Evolutionary conservation across 805 yeast species (phyloP).

Genomic region (Pichia cephalocereana): DNA sequence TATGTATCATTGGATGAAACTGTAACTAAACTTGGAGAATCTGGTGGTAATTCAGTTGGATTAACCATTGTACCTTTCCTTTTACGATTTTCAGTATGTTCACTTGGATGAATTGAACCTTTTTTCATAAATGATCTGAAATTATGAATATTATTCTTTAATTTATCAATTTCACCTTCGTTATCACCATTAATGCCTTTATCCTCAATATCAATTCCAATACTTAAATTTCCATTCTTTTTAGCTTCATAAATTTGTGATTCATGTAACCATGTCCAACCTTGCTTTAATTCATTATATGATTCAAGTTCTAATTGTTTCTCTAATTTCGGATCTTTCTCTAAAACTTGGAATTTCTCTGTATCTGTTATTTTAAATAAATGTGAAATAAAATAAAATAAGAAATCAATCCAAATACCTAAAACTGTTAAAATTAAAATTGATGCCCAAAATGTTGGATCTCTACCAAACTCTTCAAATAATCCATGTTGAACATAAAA

Average conservation of each 20-base stretch:
- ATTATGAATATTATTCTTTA: constrained; percentile 15
- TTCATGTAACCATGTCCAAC: constrained; percentile 57
- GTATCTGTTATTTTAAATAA: constrained; percentile 62
- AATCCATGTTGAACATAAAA: constrained; percentile 69
- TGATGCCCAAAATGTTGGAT: constrained; percentile 82
- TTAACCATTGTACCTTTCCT: constrained; percentile 40
- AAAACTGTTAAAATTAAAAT: constrained; percentile 46
- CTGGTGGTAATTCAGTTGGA: constrained; percentile 43
- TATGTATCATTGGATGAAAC: constrained; percentile 28
- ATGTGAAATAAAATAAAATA: constrained; percentile 47
- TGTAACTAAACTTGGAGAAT: constrained; percentile 29
- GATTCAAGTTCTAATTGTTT: constrained; percentile 66
- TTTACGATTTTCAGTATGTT: constrained; percentile 32
- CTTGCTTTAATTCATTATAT: constrained; percentile 61
- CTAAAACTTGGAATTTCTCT: constrained; percentile 70
- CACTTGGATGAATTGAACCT: constrained; percentile 27
- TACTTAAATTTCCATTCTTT: constrained; percentile 8
- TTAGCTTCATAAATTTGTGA: constrained; percentile 21
- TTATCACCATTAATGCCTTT: neutral
- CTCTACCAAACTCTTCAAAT: constrained; percentile 63
- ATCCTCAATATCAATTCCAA: neutral
- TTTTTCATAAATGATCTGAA: constrained; percentile 25
- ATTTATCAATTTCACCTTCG: constrained; percentile 4
- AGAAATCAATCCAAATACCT: constrained; percentile 58
- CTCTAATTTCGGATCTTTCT: constrained; percentile 58